phyloP scores from a whole-genome alignment of 495 filamentous ascomycete genomes.

The Ramalina peruviana region DNA sequence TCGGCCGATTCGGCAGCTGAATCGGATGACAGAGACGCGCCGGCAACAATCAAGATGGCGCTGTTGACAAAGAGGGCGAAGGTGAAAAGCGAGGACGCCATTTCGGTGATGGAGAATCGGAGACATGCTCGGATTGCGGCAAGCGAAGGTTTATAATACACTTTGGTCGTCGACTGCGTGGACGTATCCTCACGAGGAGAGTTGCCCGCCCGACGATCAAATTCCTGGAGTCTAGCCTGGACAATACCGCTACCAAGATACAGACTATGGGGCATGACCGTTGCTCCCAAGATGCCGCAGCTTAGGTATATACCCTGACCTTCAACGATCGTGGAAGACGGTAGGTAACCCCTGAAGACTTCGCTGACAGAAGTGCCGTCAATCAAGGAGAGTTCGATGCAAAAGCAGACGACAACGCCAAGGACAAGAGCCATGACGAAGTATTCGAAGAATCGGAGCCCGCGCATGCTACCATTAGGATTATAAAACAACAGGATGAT shows the following conservation, averaged over 20 bases:
- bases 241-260: constrained; percentile 85
- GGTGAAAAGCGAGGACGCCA: constrained; percentile 67
- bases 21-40: constrained; percentile 54
- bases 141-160: constrained; percentile 62
- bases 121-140: constrained; percentile 65
- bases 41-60: constrained; percentile 79
- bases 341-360: constrained; percentile 75
- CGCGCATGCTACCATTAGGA: constrained; percentile 58
- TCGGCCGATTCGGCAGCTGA: constrained; percentile 47
- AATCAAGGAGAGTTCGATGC: constrained; percentile 74
- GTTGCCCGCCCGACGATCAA: constrained; percentile 50
- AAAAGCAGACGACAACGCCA: constrained; percentile 82
- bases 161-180: constrained; percentile 28
- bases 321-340: constrained; percentile 60
- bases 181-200: constrained; percentile 17
- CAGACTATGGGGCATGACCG: constrained; percentile 87
- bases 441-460: constrained; percentile 63
- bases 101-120: constrained; percentile 65
- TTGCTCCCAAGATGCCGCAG: constrained; percentile 84
- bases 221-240: constrained; percentile 67
- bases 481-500: constrained; percentile 75
- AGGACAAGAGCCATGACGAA: constrained; percentile 70
- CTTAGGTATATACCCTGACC: constrained; percentile 67
- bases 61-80: constrained; percentile 92
- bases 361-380: constrained; percentile 45